Evolutionary conservation across 305 asterid species (phyloP).

Genomic region (Fraxinus floribunda): DNA sequence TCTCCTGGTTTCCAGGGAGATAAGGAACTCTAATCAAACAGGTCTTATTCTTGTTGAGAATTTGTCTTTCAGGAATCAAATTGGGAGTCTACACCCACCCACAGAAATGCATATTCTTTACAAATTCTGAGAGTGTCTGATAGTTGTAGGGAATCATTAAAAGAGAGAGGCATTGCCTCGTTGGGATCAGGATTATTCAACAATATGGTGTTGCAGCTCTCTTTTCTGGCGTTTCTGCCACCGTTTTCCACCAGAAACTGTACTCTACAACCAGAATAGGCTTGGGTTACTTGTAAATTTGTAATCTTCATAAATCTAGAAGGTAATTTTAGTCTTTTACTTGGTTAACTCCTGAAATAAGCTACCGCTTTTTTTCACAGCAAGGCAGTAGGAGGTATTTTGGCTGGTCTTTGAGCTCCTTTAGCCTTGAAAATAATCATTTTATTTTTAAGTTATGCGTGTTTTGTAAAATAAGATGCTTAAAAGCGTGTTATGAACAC

Average conservation of each 20-base stretch:
- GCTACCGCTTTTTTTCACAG: background rate
- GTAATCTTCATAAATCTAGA: background rate
- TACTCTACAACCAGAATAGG: background rate
- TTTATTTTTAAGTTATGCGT: background rate
- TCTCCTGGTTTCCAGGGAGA: background rate
- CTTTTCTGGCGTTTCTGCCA: too few species aligned
- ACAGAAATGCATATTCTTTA: background rate
- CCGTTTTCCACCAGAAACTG: background rate
- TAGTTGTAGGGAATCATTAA: too few species aligned
- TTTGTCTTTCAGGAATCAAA: background rate
- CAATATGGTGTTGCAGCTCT: background rate
- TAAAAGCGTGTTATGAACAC: background rate
- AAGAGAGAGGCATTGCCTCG: background rate
- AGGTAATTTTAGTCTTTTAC: background rate
- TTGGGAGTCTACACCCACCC: background rate
- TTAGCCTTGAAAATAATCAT: background rate
- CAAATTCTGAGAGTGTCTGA: background rate
- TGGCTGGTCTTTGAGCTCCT: too few species aligned
- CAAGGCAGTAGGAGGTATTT: background rate
- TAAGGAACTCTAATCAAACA: background rate
- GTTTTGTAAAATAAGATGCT: background rate
- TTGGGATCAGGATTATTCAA: background rate
- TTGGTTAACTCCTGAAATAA: background rate
- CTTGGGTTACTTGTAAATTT: background rate
- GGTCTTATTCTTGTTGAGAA: background rate